A percentile compares a stretch with the other conserved stretches of the same genome.
Evolutionary conservation across 192 early-diverging fungal genomes (phyloP).

Genomic region (Gonapodya prolifera): DNA sequence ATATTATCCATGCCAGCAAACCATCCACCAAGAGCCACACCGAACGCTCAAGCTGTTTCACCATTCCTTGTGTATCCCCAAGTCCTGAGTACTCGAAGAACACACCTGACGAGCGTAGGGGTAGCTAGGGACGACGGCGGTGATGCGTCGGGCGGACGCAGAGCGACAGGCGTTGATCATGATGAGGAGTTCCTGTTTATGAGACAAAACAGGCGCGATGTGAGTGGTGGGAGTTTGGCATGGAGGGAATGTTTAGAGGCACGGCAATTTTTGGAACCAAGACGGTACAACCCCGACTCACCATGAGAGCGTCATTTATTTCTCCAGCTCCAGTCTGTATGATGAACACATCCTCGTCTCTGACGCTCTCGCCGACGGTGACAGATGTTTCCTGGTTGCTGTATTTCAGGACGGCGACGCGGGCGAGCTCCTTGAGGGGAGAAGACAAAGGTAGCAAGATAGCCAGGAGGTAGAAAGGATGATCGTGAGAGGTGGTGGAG

Average conservation of each 20-base stretch:
- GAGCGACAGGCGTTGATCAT: constrained; percentile 97
- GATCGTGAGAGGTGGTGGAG: neutral
- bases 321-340: constrained; percentile 90
- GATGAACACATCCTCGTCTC: constrained; percentile 97
- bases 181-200: constrained; percentile 90
- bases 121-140: constrained; percentile 93
- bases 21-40: too few relatives aligned
- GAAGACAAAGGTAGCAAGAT: constrained; percentile 37
- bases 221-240: too few relatives aligned
- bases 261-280: too few relatives aligned
- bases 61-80: neutral
- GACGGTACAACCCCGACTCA: too few relatives aligned
- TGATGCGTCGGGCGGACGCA: constrained; percentile 83
- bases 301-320: constrained; percentile 87
- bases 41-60: too few relatives aligned
- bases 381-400: constrained; percentile 95
- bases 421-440: constrained; percentile 82
- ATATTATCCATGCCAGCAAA: too few relatives aligned
- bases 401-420: constrained; percentile 90
- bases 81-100: constrained; percentile 26
- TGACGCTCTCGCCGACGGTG: constrained; percentile 86
- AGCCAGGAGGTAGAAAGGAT: neutral
- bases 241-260: too few relatives aligned
- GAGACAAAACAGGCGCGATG: neutral
- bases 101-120: constrained; percentile 71